Base-by-base conservation (phyloP, 192 early-diverging fungal species). In the Phlyctochytrium bullatum region DNA sequence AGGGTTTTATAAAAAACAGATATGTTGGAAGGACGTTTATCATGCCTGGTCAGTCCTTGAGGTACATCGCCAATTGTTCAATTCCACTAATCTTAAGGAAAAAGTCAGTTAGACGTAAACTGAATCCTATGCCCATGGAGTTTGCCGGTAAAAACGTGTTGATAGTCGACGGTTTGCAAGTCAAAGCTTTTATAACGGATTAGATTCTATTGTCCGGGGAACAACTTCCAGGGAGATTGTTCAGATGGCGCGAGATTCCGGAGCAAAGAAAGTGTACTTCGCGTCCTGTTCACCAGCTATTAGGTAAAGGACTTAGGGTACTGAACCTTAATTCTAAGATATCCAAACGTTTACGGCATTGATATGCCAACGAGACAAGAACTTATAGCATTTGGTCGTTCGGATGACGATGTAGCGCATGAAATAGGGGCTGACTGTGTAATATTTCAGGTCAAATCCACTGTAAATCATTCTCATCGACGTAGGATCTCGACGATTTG, bases 1-100 rank as follows among this genome's bases (percentile, higher is more conserved):
- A 99, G 88, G 97, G 97, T 2, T 98, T 99, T 77, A 93, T 96
- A 82, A 99, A 99, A 83, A 99, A 99, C 87, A 80, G 95, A 66
- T 99, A 99, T 74, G 86, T 99, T 81, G 97, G 96, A 20, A 88
- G 97, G 66, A 98, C 97, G 23, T 99, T 99, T 69, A 99, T 99
- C 68, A 99, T 99, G 97, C 96, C 97, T 29, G 97, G 95, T 23
- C 97, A 99, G 78, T 67, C 61, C 25, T 67, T 76, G 51, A 40
- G 81, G 68, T 75, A 31, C 40, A 33, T 60, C 16, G 12, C 29
- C 30, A 17, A 6, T 29, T 54, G 34, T 58, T 57, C 54, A n/a
- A 31, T 50, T 70, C 47, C 27, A 12, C 25, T 59, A 17, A 20
- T 34, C 30, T 51, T 69, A 29, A 80, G 77, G 68, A 73, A 75